Evolutionary conservation across 768 basidiomycete species (phyloP).

Genomic region (Lactifluus hygrophoroides): DNA sequence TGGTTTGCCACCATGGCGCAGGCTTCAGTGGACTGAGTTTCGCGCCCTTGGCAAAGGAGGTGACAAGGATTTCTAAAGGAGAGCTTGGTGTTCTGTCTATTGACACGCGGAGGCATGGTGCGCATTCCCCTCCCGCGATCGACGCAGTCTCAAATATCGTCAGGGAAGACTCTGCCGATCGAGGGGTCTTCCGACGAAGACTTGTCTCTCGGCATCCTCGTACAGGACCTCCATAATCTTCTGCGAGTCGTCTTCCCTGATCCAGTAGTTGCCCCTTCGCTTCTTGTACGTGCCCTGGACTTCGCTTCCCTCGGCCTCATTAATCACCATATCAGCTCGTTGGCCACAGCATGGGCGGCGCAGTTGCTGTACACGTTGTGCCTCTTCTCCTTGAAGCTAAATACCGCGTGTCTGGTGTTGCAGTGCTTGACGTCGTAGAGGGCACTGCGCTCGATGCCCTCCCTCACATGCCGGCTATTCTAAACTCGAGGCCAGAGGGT

Average conservation of each 20-base stretch:
- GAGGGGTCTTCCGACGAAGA: slow-evolving; percentile 38
- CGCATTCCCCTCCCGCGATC: slow-evolving; percentile 21
- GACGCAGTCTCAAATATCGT: slow-evolving; percentile 9
- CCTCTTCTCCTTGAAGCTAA: slow-evolving; percentile 56
- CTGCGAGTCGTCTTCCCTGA: slow-evolving; percentile 64
- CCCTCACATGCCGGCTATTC: slow-evolving; percentile 82
- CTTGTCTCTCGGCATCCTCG: slow-evolving; percentile 64
- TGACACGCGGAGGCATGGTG: slow-evolving; percentile 87
- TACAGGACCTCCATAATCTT: slow-evolving; percentile 65
- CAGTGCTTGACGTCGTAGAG: slow-evolving; percentile 85
- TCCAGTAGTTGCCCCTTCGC: slow-evolving; percentile 49
- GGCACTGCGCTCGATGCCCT: slow-evolving; percentile 91
- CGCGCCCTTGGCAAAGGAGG: slow-evolving; percentile 81
- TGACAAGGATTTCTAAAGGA: slow-evolving; percentile 48
- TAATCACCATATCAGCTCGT: slow-evolving; percentile 44
- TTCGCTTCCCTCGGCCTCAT: background rate
- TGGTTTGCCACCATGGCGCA: slow-evolving; percentile 93
- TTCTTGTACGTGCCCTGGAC: slow-evolving; percentile 51
- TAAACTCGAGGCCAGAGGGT: slow-evolving; percentile 77
- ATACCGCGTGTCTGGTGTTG: slow-evolving; percentile 68
- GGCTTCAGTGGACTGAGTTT: slow-evolving; percentile 88
- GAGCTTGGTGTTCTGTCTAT: slow-evolving; percentile 75
- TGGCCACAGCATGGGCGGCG: slow-evolving; percentile 96
- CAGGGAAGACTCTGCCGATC: slow-evolving; percentile 58
- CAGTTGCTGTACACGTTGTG: slow-evolving; percentile 69